phyloP scores from a whole-genome alignment of 495 filamentous ascomycete genomes.

The Penicillium parvum region DNA sequence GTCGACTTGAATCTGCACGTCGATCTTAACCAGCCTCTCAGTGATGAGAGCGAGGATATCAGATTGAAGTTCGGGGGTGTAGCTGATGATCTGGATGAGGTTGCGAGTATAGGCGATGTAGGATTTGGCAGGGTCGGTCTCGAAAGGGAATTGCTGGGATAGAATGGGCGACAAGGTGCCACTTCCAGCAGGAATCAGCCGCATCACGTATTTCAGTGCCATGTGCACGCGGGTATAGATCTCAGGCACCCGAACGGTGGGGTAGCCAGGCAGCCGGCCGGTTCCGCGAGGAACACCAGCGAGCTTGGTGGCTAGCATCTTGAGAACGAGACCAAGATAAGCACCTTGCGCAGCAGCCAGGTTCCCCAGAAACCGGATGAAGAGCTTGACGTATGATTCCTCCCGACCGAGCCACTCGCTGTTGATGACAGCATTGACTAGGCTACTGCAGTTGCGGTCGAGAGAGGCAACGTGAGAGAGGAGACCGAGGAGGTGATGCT shows the following conservation, averaged over 20 bases:
- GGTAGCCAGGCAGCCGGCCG: slow-evolving; percentile 56
- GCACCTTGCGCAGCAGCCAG: slow-evolving; percentile 73
- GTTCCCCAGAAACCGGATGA: slow-evolving; percentile 73
- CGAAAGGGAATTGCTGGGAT: slow-evolving; percentile 64
- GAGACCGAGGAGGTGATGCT: slow-evolving; percentile 72
- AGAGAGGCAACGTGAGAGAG: slow-evolving; percentile 68
- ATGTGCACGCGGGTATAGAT: slow-evolving; percentile 68
- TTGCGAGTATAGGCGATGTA: slow-evolving; percentile 78
- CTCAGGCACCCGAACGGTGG: slow-evolving; percentile 51
- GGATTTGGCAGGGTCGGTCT: slow-evolving; percentile 63
- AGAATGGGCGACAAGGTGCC: slow-evolving; percentile 62
- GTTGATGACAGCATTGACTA: slow-evolving; percentile 68
- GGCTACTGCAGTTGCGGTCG: slow-evolving; percentile 63
- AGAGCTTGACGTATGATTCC: slow-evolving; percentile 72
- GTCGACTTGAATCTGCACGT: slow-evolving; percentile 90
- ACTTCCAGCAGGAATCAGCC: slow-evolving; percentile 73
- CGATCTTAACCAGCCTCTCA: slow-evolving; percentile 81
- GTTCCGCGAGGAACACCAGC: slow-evolving; percentile 47
- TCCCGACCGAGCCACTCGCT: slow-evolving; percentile 84
- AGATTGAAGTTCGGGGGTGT: slow-evolving; percentile 73
- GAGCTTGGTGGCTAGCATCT: slow-evolving; percentile 78
- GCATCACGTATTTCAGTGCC: slow-evolving; percentile 68
- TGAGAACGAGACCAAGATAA: slow-evolving; percentile 59
- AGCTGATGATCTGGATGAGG: slow-evolving; percentile 65
- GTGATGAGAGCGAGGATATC: slow-evolving; percentile 82